Evolutionary conservation across 805 yeast genomes (phyloP).

Genomic region (Pichia nanzhaoensis): DNA sequence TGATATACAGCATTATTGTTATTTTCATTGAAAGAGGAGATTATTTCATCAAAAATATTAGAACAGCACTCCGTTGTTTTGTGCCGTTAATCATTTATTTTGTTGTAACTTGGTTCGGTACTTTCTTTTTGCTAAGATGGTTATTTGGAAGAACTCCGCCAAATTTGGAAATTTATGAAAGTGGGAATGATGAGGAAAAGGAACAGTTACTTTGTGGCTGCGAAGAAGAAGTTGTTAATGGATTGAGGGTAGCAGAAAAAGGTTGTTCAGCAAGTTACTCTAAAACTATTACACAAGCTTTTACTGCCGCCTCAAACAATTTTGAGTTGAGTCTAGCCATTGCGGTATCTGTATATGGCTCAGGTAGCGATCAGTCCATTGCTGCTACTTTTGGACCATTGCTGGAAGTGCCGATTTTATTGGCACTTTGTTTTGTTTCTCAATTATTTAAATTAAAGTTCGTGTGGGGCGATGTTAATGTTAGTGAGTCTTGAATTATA

Average conservation of each 20-base stretch:
- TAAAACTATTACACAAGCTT: conserved; percentile 42
- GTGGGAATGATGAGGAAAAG: conserved; percentile 11
- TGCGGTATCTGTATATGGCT: conserved; percentile 46
- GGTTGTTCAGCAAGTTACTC: conserved; percentile 36
- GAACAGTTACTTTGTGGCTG: conserved; percentile 33
- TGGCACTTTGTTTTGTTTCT: conserved; percentile 34
- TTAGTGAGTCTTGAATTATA: neutral
- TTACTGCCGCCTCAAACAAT: conserved; percentile 53
- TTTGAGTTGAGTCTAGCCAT: conserved; percentile 52
- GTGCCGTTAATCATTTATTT: conserved; percentile 46
- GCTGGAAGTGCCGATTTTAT: conserved; percentile 49
- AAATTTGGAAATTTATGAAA: conserved; percentile 11
- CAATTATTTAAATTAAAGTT: conserved; percentile 26
- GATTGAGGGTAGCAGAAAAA: conserved; percentile 20
- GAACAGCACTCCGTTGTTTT: conserved; percentile 42
- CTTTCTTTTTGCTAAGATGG: conserved; percentile 33
- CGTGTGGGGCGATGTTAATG: conserved; percentile 24
- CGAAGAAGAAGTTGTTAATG: conserved; percentile 25
- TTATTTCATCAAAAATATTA: conserved; percentile 40
- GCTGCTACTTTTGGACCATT: conserved; percentile 58
- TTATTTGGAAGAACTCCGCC: conserved; percentile 15
- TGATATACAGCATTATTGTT: conserved; percentile 45
- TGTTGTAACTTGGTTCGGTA: conserved; percentile 40
- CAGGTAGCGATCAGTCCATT: conserved; percentile 44
- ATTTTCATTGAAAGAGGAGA: conserved; percentile 47